A percentile compares a stretch with the other conserved stretches of the same genome.
phyloP scores from a whole-genome alignment of 495 filamentous ascomycete genomes.

The Haplographium delicatum region DNA sequence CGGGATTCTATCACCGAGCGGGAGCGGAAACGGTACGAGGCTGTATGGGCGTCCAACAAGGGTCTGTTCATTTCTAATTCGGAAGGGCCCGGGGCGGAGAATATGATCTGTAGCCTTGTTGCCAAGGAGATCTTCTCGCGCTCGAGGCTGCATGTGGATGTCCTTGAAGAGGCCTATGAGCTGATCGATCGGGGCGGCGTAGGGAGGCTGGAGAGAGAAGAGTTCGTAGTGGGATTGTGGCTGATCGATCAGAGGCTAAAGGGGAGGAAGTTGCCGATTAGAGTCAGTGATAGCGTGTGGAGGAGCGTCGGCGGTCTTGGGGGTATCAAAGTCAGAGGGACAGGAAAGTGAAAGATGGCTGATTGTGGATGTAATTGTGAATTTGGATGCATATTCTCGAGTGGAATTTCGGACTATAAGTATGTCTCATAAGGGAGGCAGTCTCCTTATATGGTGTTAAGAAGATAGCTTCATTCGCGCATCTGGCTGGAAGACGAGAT shows the following conservation, averaged over 20 bases:
- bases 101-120: constrained; percentile 70
- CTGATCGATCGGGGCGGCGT: constrained; percentile 64
- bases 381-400: too few relatives aligned
- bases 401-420: too few relatives aligned
- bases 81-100: constrained; percentile 20
- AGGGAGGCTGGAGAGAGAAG: constrained; percentile 62
- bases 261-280: constrained; percentile 78
- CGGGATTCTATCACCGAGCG: constrained; percentile 66
- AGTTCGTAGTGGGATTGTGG: constrained; percentile 97
- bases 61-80: constrained; percentile 42
- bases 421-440: too few relatives aligned
- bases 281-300: constrained; percentile 82
- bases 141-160: constrained; percentile 60
- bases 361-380: too few relatives aligned
- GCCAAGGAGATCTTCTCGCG: constrained; percentile 83
- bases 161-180: constrained; percentile 78
- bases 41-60: constrained; percentile 91
- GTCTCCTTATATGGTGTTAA: too few relatives aligned
- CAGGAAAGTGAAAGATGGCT: constrained; percentile 6
- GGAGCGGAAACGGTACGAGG: constrained; percentile 90
- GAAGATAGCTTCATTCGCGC: too few relatives aligned
- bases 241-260: constrained; percentile 85
- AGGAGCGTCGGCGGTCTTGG: constrained; percentile 61
- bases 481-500: too few relatives aligned
- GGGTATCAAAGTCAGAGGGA: constrained; percentile 22